Evolutionary conservation across 179 eudicot species (phyloP).

Genomic region (Beta corolliflora): DNA sequence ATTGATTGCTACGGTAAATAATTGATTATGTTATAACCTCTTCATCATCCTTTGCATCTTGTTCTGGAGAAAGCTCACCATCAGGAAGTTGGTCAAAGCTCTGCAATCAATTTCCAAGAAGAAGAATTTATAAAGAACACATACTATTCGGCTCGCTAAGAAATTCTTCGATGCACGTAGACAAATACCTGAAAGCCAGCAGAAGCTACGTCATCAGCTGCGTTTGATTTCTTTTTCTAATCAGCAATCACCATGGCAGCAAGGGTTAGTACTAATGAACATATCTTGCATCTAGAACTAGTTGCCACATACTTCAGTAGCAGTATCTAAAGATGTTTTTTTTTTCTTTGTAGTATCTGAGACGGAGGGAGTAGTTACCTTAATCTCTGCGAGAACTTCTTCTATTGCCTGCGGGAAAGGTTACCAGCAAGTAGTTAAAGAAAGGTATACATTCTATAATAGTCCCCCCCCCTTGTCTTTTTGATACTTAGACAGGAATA

Average conservation of each 20-base stretch:
- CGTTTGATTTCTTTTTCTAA: constrained; percentile 39
- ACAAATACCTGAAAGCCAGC: constrained; percentile 34
- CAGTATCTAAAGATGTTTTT: too few relatives aligned
- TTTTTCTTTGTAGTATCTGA: too few relatives aligned
- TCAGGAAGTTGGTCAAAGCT: constrained; percentile 19
- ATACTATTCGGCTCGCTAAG: too few relatives aligned
- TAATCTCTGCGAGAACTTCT: constrained; percentile 35
- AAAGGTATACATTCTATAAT: too few relatives aligned
- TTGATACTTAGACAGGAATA: not conserved
- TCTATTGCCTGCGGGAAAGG: constrained; percentile 31
- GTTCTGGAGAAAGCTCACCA: constrained; percentile 13
- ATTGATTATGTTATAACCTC: not conserved
- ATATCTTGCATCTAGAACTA: not conserved
- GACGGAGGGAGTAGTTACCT: constrained; percentile 19
- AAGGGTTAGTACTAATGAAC: not conserved
- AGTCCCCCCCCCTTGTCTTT: too few relatives aligned
- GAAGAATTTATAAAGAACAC: too few relatives aligned
- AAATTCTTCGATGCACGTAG: not conserved
- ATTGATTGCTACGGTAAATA: too few relatives aligned
- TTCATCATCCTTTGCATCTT: not conserved
- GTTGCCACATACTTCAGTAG: too few relatives aligned
- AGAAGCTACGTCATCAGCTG: constrained; percentile 34
- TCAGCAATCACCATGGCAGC: not conserved
- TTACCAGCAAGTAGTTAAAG: constrained; percentile 3
- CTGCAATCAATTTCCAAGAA: not conserved